A percentile compares a stretch with the other conserved stretches of the same genome.
Conservation (phyloP, 768 basidiomycete genomes). For the Pisolithus tinctorius region DNA sequence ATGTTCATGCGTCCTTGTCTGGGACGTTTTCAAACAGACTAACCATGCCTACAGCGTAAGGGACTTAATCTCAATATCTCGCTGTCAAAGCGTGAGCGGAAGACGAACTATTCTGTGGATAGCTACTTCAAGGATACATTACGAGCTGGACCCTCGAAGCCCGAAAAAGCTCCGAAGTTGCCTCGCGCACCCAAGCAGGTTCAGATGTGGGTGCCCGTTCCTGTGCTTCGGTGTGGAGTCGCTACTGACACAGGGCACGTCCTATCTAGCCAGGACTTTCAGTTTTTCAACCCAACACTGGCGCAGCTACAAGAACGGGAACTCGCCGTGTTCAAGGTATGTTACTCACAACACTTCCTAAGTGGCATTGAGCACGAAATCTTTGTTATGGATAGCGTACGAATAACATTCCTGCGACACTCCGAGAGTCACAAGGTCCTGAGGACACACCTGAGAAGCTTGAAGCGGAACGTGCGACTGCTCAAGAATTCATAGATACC, state of each 20-base stretch:
- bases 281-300: constrained; percentile 86
- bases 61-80: constrained; percentile 71
- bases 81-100: constrained; percentile 89
- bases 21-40: background rate
- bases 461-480: constrained; percentile 70
- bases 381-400: constrained; percentile 35
- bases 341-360: background rate
- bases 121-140: constrained; percentile 92
- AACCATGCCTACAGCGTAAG: constrained; percentile 43
- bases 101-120: constrained; percentile 91
- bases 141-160: constrained; percentile 70
- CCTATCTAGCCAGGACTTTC: constrained; percentile 77
- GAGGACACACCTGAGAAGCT: constrained; percentile 80
- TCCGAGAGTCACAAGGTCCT: constrained; percentile 58
- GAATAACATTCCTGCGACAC: constrained; percentile 59
- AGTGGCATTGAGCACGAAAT: background rate
- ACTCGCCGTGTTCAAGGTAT: constrained; percentile 70
- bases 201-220: constrained; percentile 48
- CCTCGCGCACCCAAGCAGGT: constrained; percentile 87
- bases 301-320: constrained; percentile 83
- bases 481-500: constrained; percentile 84
- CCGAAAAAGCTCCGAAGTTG: constrained; percentile 75
- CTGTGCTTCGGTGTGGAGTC: background rate
- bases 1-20: background rate
- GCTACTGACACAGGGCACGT: background rate